These are phyloP conservation scores for Elsinoe necatrix DNA, from an alignment of 2,329 filamentous ascomycete species.

Conservation along the genomic window DNA sequence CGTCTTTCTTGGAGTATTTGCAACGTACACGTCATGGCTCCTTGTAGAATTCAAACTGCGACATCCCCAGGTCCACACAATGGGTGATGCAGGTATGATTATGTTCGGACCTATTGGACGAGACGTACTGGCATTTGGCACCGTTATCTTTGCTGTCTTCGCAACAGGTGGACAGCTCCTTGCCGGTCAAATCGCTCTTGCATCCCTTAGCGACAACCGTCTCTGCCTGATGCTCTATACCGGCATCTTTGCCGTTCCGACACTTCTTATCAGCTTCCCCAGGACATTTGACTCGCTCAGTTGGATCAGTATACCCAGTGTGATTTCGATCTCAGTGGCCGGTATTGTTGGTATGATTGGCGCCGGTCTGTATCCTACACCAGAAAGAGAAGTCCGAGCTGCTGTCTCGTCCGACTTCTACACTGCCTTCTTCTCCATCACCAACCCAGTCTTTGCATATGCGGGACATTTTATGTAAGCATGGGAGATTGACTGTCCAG, in stretches of 20 bases:
- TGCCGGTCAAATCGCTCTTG: slow-evolving; percentile 44
- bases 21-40: slow-evolving; percentile 43
- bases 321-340: slow-evolving; percentile 42
- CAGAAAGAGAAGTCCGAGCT: slow-evolving; percentile 33
- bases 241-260: slow-evolving; percentile 43
- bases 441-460: slow-evolving; percentile 47
- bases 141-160: slow-evolving; percentile 46
- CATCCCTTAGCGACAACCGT: slow-evolving; percentile 37
- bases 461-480: slow-evolving; percentile 43
- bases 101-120: slow-evolving; percentile 26
- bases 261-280: slow-evolving; percentile 41
- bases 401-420: slow-evolving; percentile 35
- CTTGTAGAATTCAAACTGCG: slow-evolving; percentile 39
- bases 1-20: slow-evolving; percentile 43
- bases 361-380: slow-evolving; percentile 37
- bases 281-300: slow-evolving; percentile 44
- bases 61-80: slow-evolving; percentile 31
- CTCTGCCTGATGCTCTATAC: slow-evolving; percentile 45
- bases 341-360: slow-evolving; percentile 46
- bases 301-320: slow-evolving; percentile 40
- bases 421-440: slow-evolving; percentile 40
- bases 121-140: slow-evolving; percentile 33
- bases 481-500: background rate
- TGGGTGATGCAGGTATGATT: slow-evolving; percentile 31
- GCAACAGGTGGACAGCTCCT: slow-evolving; percentile 45